phyloP scores from a whole-genome alignment of 306 rosid species.

The Fragaria nilgerrensis region DNA sequence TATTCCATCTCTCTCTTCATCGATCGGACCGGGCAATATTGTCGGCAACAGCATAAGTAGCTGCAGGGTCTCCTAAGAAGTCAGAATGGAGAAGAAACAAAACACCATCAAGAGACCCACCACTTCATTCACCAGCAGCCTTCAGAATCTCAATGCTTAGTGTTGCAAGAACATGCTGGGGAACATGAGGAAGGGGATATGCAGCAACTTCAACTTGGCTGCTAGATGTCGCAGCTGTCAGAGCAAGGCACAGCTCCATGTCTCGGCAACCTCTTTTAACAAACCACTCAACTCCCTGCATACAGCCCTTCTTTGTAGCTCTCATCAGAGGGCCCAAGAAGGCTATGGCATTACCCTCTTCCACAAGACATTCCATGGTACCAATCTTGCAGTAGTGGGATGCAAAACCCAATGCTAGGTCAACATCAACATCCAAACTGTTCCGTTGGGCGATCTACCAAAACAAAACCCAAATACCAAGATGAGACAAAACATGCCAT shows the following conservation, averaged over 20 bases:
- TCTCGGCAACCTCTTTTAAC: slow-evolving; percentile 81
- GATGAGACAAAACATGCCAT: no score
- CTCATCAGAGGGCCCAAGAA: no score
- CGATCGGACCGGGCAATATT: slow-evolving; percentile 60
- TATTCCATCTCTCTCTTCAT: no score
- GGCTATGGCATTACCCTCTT: no score
- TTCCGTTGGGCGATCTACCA: no score
- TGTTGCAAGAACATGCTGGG: slow-evolving; percentile 70
- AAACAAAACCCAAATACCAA: no score
- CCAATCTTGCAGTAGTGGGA: no score
- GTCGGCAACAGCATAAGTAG: slow-evolving; percentile 84
- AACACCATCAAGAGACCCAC: slow-evolving; percentile 81
- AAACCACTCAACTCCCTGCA: slow-evolving; percentile 86
- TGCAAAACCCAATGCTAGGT: no score
- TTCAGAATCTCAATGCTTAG: slow-evolving; percentile 77
- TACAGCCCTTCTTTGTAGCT: slow-evolving; percentile 87
- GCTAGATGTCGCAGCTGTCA: slow-evolving; percentile 89
- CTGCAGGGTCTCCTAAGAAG: slow-evolving; percentile 76
- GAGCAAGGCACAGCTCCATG: slow-evolving; percentile 93
- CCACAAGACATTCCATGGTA: no score
- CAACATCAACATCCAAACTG: no score
- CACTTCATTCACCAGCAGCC: slow-evolving; percentile 90
- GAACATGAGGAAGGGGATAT: slow-evolving; percentile 81
- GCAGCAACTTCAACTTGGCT: slow-evolving; percentile 74
- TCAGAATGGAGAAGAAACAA: slow-evolving; percentile 78